phyloP scores from a whole-genome alignment of 495 filamentous ascomycete species.

The Staphylotrichum longicolle region DNA sequence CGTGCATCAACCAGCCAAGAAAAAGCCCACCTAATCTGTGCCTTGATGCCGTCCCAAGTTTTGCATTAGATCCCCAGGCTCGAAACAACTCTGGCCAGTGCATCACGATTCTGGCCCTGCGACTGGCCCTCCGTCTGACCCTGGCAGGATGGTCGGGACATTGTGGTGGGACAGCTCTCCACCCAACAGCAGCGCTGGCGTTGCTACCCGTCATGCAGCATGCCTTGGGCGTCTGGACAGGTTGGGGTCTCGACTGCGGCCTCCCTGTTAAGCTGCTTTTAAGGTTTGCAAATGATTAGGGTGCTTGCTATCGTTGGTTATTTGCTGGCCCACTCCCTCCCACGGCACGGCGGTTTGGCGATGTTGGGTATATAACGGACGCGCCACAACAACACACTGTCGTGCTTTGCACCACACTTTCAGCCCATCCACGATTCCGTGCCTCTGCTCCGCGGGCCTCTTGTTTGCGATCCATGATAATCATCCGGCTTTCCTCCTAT shows the following conservation, averaged over 20 bases:
- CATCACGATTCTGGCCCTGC: neutral
- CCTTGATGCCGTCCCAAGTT: constrained; percentile 18
- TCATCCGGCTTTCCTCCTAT: neutral
- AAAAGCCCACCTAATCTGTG: neutral
- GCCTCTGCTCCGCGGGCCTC: neutral
- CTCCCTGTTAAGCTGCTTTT: constrained; percentile 6
- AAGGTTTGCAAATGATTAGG: constrained; percentile 1
- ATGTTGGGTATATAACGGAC: constrained; percentile 13
- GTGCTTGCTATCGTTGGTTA: neutral
- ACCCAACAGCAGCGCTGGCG: constrained; percentile 3
- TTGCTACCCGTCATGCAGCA: constrained; percentile 14
- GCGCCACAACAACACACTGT: neutral
- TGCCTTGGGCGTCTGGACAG: neutral
- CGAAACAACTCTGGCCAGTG: constrained; percentile 7
- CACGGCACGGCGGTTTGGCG: neutral
- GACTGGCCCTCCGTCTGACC: constrained; percentile 8
- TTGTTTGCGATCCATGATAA: neutral
- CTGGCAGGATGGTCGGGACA: neutral
- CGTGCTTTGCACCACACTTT: neutral
- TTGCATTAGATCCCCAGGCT: constrained; percentile 3
- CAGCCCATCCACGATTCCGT: neutral
- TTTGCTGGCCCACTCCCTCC: neutral
- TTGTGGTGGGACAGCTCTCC: constrained; percentile 15
- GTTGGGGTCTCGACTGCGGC: constrained; percentile 2
- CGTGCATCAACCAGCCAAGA: constrained; percentile 8